Conservation (phyloP, 768 basidiomycete genomes). For the Crucibulum laeve region DNA sequence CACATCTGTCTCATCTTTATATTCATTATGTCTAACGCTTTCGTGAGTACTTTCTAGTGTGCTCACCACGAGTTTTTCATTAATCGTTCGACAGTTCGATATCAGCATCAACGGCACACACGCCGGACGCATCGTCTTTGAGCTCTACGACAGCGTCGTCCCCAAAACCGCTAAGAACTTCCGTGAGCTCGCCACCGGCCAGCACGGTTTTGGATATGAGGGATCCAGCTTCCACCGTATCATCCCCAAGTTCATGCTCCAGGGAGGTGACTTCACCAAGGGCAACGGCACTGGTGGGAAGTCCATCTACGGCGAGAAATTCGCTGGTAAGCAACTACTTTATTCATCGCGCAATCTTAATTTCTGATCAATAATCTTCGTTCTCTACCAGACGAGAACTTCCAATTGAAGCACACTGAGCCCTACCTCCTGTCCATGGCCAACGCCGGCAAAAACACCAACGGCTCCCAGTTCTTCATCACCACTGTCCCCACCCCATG, state of each 20-base stretch:
- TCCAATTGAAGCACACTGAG: conserved; percentile 62
- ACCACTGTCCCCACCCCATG: conserved; percentile 68
- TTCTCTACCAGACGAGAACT: conserved; percentile 67
- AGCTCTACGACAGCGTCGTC: conserved; percentile 69
- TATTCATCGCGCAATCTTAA: not conserved
- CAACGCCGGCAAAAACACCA: conserved; percentile 70
- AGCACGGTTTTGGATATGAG: conserved; percentile 62
- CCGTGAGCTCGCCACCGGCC: conserved; percentile 74
- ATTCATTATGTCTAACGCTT: conserved; percentile 32
- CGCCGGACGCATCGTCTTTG: conserved; percentile 64
- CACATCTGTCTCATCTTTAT: no score
- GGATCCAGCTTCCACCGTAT: conserved; percentile 68
- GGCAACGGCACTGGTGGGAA: conserved; percentile 66
- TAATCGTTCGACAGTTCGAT: conserved; percentile 46
- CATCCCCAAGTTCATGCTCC: conserved; percentile 76
- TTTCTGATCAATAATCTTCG: not conserved
- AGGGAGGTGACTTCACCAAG: conserved; percentile 78
- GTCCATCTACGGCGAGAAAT: conserved; percentile 64
- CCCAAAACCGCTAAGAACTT: conserved; percentile 74
- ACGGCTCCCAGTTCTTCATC: conserved; percentile 82
- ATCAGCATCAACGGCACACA: conserved; percentile 35
- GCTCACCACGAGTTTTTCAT: conserved; percentile 1
- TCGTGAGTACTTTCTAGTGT: conserved; percentile 20
- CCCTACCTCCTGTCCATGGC: conserved; percentile 68
- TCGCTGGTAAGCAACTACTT: conserved; percentile 35